Evolutionary conservation across 108 stramenopile species (phyloP).

Genomic region (Cyclotella atomus): DNA sequence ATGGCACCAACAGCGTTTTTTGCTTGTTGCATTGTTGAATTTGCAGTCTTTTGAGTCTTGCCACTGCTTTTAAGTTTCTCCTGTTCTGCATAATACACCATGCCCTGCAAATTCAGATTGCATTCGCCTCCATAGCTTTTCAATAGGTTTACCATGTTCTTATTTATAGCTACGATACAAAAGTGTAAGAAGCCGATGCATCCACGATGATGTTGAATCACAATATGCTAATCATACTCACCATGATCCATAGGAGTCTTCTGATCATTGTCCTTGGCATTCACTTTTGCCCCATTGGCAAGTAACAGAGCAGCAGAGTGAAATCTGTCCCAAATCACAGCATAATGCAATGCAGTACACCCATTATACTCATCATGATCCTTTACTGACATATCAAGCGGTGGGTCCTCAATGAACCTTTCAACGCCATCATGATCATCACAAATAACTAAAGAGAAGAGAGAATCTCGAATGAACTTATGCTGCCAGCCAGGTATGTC

Average conservation of each 20-base stretch:
- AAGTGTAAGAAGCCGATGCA: background rate
- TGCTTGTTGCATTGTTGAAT: background rate
- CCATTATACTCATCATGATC: conserved; percentile 36
- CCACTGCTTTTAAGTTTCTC: background rate
- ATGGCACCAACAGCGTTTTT: conserved; percentile 15
- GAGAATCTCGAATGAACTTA: conserved; percentile 22
- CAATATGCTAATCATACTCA: conserved; percentile 10
- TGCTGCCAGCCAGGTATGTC: conserved; percentile 42
- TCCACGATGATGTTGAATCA: background rate
- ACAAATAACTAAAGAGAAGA: conserved; percentile 32
- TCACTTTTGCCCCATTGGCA: conserved; percentile 22
- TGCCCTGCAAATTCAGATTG: background rate
- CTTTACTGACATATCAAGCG: conserved; percentile 6
- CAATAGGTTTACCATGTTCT: background rate
- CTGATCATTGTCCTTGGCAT: conserved; percentile 26
- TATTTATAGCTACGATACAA: background rate
- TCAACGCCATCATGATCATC: conserved; percentile 19
- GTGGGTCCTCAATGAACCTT: conserved; percentile 15
- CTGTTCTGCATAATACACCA: background rate
- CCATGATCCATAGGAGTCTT: conserved; percentile 49
- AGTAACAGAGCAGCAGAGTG: conserved; percentile 33
- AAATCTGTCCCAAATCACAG: conserved; percentile 22
- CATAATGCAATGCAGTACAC: conserved; percentile 47
- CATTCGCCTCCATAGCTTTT: background rate
- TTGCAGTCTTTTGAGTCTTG: background rate